phyloP scores from a whole-genome alignment of 2,329 filamentous ascomycete species.

The Chalaropsis thielavioides region DNA sequence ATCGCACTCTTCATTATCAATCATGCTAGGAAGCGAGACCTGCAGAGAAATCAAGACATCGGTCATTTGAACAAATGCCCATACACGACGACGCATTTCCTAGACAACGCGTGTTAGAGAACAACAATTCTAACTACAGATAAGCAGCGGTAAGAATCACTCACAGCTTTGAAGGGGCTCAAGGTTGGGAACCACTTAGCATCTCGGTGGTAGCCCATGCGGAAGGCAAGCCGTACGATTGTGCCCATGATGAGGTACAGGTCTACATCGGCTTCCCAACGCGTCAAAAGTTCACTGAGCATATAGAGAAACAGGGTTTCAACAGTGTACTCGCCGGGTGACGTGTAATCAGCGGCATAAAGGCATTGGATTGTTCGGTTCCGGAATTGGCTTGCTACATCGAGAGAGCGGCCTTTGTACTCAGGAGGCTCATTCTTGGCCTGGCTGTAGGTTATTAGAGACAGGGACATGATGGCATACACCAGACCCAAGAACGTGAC shows the following conservation, averaged over 20 bases:
- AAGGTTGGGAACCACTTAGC: constrained; percentile 58
- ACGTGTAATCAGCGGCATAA: constrained; percentile 61
- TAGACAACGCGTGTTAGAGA: constrained; percentile 21
- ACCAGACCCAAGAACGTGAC: constrained; percentile 67
- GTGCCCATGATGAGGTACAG: constrained; percentile 44
- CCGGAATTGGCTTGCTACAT: constrained; percentile 50
- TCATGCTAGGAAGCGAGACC: constrained; percentile 51
- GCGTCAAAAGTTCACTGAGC: constrained; percentile 58
- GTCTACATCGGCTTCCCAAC: constrained; percentile 58
- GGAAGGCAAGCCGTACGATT: constrained; percentile 43
- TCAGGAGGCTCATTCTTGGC: constrained; percentile 68
- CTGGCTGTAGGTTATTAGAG: constrained; percentile 65
- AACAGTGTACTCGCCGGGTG: constrained; percentile 58
- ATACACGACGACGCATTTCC: constrained; percentile 57
- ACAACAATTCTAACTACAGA: not conserved
- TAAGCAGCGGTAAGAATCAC: constrained; percentile 20
- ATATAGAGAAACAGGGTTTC: constrained; percentile 65
- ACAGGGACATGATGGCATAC: constrained; percentile 62
- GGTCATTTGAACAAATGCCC: constrained; percentile 57
- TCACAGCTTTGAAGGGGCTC: constrained; percentile 54
- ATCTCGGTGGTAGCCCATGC: constrained; percentile 68
- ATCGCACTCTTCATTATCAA: constrained; percentile 60
- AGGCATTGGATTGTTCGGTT: constrained; percentile 65
- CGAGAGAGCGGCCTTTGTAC: constrained; percentile 51
- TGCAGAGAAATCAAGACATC: constrained; percentile 70